Evolutionary conservation across 2,329 filamentous ascomycete genomes (phyloP).

Genomic region (Madurella mycetomatis): DNA sequence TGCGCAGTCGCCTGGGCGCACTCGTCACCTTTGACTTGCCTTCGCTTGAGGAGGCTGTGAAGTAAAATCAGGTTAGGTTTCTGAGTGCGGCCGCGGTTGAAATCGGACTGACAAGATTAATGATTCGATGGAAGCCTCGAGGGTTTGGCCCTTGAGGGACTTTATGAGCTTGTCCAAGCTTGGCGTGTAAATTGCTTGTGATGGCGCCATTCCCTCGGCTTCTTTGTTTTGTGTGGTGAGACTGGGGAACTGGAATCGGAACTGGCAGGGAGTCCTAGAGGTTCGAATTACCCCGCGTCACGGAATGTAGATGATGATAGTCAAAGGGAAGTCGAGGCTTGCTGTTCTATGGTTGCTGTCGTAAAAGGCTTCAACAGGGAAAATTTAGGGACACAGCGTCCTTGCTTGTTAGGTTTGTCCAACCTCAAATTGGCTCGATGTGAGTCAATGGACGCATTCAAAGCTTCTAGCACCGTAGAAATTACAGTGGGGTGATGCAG

Average conservation of each 20-base stretch:
- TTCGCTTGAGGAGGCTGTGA: slow-evolving; percentile 74
- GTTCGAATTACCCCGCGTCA: background rate
- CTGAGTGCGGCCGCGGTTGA: slow-evolving; percentile 4
- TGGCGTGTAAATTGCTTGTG: slow-evolving; percentile 59
- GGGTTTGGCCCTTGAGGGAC: slow-evolving; percentile 67
- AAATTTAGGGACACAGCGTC: background rate
- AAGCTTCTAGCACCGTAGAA: slow-evolving; percentile 11
- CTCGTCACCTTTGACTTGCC: slow-evolving; percentile 82
- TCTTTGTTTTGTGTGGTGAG: slow-evolving; percentile 6
- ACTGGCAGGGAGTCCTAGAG: background rate
- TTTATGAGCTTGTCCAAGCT: slow-evolving; percentile 75
- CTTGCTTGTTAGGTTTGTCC: background rate
- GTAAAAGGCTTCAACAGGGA: no score
- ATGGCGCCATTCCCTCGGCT: slow-evolving; percentile 48
- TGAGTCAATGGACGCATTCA: slow-evolving; percentile 13
- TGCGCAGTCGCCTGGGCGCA: slow-evolving; percentile 90
- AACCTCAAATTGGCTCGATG: background rate
- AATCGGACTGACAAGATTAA: slow-evolving; percentile 62
- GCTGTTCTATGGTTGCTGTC: background rate
- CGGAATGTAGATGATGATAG: background rate
- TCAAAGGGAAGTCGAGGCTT: background rate
- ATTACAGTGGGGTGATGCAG: slow-evolving; percentile 19
- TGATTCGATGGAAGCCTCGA: slow-evolving; percentile 79
- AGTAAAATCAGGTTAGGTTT: slow-evolving; percentile 2
- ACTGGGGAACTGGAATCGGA: background rate